Conservation (phyloP, 768 basidiomycete genomes). For the Crassisporium funariophilum region DNA sequence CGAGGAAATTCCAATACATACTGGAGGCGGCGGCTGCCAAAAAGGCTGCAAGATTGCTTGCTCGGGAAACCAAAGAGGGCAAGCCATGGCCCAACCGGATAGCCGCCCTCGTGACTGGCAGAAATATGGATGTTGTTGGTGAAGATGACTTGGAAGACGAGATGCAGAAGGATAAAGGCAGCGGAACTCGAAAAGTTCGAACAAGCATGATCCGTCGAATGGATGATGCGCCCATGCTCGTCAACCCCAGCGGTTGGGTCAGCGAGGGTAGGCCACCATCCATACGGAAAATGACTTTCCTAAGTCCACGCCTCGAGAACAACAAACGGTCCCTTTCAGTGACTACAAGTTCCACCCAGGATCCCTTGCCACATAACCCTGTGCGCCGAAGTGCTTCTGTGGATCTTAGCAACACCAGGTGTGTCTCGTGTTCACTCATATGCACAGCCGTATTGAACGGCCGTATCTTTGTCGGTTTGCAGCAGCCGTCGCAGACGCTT, state of each 20-base stretch:
- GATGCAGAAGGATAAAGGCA: conserved; percentile 18
- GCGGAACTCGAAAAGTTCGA: conserved; percentile 43
- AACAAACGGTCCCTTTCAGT: conserved; percentile 13
- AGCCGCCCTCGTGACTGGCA: conserved; percentile 20
- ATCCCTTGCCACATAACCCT: background rate
- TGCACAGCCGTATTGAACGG: background rate
- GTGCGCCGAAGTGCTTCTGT: background rate
- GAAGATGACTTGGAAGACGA: conserved; percentile 11
- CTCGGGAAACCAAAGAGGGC: conserved; percentile 16
- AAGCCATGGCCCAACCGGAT: conserved; percentile 27
- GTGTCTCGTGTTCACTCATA: background rate
- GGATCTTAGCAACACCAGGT: background rate
- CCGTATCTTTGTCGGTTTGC: background rate
- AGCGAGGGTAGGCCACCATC: conserved; percentile 42
- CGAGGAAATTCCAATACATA: conserved; percentile 63
- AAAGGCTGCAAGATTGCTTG: conserved; percentile 20
- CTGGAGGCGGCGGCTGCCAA: conserved; percentile 45
- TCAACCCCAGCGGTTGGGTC: conserved; percentile 77
- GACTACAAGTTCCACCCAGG: background rate
- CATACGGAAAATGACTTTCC: conserved; percentile 8
- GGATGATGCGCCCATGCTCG: conserved; percentile 64
- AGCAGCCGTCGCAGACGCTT: conserved; percentile 29
- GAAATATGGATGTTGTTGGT: conserved; percentile 11
- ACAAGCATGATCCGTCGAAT: conserved; percentile 80
- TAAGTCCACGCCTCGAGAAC: background rate